Percentiles rank a stretch among this genome's conserved stretches.
These are phyloP conservation scores for Vanilla planifolia DNA, from an alignment of 106 monocot species.

Conservation along the genomic window DNA sequence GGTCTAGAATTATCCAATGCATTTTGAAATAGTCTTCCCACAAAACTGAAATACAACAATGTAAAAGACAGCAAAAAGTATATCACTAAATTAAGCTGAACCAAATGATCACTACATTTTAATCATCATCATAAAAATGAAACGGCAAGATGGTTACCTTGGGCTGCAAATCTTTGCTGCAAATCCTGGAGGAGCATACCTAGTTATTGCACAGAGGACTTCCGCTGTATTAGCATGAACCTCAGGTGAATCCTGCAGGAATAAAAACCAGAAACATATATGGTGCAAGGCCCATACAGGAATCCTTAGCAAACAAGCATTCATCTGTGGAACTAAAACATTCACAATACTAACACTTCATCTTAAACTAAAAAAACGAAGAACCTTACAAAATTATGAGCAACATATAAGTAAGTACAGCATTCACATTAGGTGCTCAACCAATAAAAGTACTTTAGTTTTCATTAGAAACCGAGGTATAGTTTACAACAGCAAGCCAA, in stretches of 20 bases:
- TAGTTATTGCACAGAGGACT: slow-evolving; percentile 76
- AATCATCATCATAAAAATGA: not conserved
- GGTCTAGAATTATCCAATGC: slow-evolving; percentile 75
- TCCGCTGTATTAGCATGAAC: slow-evolving; percentile 92
- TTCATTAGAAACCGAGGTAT: no score
- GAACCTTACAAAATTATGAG: not conserved
- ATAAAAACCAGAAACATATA: not conserved
- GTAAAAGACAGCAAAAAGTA: not conserved
- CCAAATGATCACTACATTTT: not conserved
- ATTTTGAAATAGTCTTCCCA: slow-evolving; percentile 70
- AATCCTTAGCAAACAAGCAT: not conserved
- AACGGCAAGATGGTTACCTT: slow-evolving; percentile 27
- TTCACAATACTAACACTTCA: slow-evolving; percentile 2
- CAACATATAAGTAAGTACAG: no score
- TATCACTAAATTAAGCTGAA: not conserved
- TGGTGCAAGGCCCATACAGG: not conserved
- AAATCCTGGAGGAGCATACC: slow-evolving; percentile 76
- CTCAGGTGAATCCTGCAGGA: slow-evolving; percentile 66
- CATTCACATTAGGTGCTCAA: no score
- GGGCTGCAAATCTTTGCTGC: slow-evolving; percentile 78
- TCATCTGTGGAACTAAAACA: not conserved
- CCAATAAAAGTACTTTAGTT: no score
- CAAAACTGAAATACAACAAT: slow-evolving; percentile 72
- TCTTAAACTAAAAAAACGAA: not conserved
- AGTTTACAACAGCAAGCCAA: no score